Base-by-base conservation (phyloP, 257 asterid genomes). In the Knoxia roxburghii region DNA sequence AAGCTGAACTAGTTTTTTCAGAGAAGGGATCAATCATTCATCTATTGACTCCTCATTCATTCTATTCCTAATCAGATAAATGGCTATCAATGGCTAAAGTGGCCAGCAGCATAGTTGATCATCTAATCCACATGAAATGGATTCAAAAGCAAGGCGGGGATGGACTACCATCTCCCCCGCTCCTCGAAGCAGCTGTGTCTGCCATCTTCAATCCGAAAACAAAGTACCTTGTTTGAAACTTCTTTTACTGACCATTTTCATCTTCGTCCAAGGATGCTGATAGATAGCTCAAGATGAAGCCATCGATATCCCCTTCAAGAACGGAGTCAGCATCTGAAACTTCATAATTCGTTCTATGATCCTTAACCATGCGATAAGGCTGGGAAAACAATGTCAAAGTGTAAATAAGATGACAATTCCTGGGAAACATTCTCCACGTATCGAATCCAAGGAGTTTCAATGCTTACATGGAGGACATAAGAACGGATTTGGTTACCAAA, bases 281-380 rank as follows among this genome's bases (percentile, higher is more conserved):
- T 14, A 94, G 80, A 77, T 72, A 94, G 83, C 90, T 88, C 70
- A 94, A 74, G 75, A 90, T 88, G 59, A 94, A 90, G 68, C 83
- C 95, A 64, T 90, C 96, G 27, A 90, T 80, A 72, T 84, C 90
- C 62, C 99, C 96, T 82, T 90, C 84, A 21, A 94, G 91, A 23
- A 90, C 97, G 27, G 88, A 83, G 68, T 94, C 96, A 33, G 97
- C 93, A 82, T 94, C 89, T 0, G 99, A 88, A 70, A 94, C 97
- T 86, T 94, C 97, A 58, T 85, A 84, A 41, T 83, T 86, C 2
- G 97, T 94, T 68, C 99, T 83, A 61, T 87, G 96, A 84, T 94
- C 97, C 85, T 90, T 94, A 66, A 90, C 99, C 99, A 90, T 87
- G 78, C 93, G 86, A 68, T 94, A 90, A 23, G 99, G 99, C 97